Conservation (phyloP, 148 eudicot genomes). For the Euryodendron excelsum region DNA sequence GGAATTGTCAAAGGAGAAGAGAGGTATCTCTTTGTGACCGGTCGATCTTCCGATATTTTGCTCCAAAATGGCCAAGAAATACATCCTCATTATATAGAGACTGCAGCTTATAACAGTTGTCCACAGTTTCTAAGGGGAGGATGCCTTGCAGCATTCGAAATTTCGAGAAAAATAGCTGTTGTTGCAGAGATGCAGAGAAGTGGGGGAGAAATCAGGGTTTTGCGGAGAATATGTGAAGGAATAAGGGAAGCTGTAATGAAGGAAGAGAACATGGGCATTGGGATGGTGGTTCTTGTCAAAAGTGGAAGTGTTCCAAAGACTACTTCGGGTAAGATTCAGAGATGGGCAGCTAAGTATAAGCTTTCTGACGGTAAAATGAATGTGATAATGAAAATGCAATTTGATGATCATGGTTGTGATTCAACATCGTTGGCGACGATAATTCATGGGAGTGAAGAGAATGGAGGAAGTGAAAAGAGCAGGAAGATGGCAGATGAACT, state of each 20-base stretch:
- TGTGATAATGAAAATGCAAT: constrained; percentile 36
- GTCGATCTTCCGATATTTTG: constrained; percentile 34
- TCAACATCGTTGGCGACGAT: not conserved
- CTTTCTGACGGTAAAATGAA: constrained; percentile 28
- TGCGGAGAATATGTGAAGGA: constrained; percentile 34
- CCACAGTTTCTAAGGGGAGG: constrained; percentile 35
- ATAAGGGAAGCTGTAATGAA: constrained; percentile 27
- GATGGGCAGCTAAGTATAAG: constrained; percentile 42
- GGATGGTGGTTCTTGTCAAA: constrained; percentile 40
- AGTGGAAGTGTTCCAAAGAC: constrained; percentile 45
- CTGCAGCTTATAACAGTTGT: constrained; percentile 30
- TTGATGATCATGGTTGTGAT: constrained; percentile 15
- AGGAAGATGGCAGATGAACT: not conserved
- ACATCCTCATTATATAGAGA: constrained; percentile 49
- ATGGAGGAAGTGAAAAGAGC: not conserved
- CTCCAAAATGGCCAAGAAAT: constrained; percentile 19
- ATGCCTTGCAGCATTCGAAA: constrained; percentile 38
- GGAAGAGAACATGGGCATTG: constrained; percentile 30
- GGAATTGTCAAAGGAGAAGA: constrained; percentile 42
- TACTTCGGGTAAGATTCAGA: constrained; percentile 45
- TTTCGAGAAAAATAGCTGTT: constrained; percentile 17
- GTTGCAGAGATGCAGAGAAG: constrained; percentile 42
- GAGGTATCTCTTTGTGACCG: constrained; percentile 40
- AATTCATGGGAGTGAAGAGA: not conserved
- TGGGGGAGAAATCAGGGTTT: constrained; percentile 11